Conservation (phyloP, 73 alveolate genomes). For the Paramecium caudatum region DNA sequence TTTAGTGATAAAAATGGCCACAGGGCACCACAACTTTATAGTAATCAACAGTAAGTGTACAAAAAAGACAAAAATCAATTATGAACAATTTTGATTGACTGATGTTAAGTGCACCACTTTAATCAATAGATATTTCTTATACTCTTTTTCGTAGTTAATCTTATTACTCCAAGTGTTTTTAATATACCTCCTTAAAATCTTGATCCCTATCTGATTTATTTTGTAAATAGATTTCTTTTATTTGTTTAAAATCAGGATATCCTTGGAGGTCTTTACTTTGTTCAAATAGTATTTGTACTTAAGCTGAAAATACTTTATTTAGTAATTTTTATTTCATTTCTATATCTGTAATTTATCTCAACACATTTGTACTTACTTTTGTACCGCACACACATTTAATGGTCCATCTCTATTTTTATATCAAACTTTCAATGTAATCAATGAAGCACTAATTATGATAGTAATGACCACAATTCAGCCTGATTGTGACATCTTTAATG, state of each 20-base stretch:
- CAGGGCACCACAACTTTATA: neutral
- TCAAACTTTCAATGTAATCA: neutral
- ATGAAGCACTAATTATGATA: neutral
- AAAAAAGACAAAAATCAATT: neutral
- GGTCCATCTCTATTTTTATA: neutral
- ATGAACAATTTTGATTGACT: neutral
- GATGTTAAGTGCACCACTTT: neutral
- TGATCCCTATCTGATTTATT: neutral
- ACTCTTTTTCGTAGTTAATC: neutral
- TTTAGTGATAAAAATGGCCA: constrained; percentile 20
- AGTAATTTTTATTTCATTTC: neutral
- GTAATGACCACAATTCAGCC: neutral
- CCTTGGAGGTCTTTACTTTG: neutral
- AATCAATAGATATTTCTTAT: neutral
- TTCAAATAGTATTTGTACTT: neutral
- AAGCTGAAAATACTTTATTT: neutral
- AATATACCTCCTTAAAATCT: neutral
- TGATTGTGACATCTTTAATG: no score
- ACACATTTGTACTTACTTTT: neutral
- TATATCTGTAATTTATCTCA: neutral
- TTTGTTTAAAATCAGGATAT: neutral
- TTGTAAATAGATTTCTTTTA: neutral
- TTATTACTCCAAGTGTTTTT: neutral
- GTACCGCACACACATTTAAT: constrained; percentile 21
- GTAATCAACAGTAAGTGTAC: neutral